Evolutionary conservation across 768 basidiomycete genomes (phyloP).

Genomic region (Leccinum variicolor): DNA sequence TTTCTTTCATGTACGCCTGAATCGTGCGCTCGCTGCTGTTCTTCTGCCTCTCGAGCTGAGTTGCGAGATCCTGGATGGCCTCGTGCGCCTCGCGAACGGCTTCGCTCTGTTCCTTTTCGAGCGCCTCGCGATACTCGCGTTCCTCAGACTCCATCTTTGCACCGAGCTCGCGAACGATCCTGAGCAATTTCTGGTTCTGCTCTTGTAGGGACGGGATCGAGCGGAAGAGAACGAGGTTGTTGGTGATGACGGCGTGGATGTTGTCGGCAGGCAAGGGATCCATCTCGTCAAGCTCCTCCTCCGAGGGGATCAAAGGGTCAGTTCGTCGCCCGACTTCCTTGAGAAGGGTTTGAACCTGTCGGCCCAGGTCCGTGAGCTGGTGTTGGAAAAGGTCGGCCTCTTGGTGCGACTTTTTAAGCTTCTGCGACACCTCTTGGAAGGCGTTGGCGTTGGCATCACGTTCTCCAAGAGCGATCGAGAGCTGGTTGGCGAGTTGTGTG

Average conservation of each 20-base stretch:
- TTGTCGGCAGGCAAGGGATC: constrained; percentile 46
- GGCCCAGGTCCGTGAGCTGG: constrained; percentile 78
- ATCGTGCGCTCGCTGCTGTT: constrained; percentile 65
- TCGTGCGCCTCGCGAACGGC: constrained; percentile 87
- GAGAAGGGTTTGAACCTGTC: constrained; percentile 77
- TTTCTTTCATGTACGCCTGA: constrained; percentile 81
- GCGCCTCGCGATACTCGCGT: constrained; percentile 62
- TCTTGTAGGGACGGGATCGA: constrained; percentile 79
- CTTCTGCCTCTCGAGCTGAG: constrained; percentile 77
- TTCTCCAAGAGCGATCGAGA: constrained; percentile 69
- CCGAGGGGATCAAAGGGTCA: constrained; percentile 76
- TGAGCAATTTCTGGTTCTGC: constrained; percentile 87
- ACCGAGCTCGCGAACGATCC: constrained; percentile 79
- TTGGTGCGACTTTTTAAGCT: constrained; percentile 50
- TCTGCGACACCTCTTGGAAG: constrained; percentile 61
- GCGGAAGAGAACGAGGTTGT: constrained; percentile 83
- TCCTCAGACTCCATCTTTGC: constrained; percentile 84
- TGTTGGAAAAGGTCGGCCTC: constrained; percentile 70
- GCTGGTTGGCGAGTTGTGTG: constrained; percentile 73
- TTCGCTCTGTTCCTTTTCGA: constrained; percentile 72
- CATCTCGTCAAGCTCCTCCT: constrained; percentile 54
- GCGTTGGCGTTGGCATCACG: constrained; percentile 61
- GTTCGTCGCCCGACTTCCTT: constrained; percentile 80
- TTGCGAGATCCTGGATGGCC: constrained; percentile 73
- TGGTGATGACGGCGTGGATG: constrained; percentile 80